Evolutionary conservation across 2,329 filamentous ascomycete species (phyloP).

Genomic region (Fusarium keratoplasticum): DNA sequence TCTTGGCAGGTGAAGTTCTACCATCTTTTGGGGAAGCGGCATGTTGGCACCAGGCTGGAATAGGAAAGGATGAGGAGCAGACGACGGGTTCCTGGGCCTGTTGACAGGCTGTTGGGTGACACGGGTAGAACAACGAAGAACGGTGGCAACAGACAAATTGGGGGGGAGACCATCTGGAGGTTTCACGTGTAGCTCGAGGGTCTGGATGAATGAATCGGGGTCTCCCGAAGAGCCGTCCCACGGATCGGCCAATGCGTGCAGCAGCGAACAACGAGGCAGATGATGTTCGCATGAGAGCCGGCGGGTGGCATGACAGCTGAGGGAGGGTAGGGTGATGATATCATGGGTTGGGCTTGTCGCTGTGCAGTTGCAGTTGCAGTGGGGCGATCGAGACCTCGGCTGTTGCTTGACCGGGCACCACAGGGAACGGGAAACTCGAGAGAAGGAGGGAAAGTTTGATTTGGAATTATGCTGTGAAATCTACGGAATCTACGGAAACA

Average conservation of each 20-base stretch:
- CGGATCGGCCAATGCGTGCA: slow-evolving; percentile 2
- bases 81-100: not conserved
- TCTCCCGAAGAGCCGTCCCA: slow-evolving; percentile 23
- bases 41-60: not conserved
- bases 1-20: slow-evolving; percentile 1
- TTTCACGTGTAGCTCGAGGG: not conserved
- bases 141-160: not conserved
- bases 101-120: not conserved
- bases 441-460: not conserved
- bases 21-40: slow-evolving; percentile 13
- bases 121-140: not conserved
- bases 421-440: not conserved
- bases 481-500: not conserved
- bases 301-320: slow-evolving; percentile 40
- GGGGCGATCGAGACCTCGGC: slow-evolving; percentile 18
- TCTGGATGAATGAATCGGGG: slow-evolving; percentile 26
- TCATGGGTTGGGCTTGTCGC: slow-evolving; percentile 36
- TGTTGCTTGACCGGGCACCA: not conserved
- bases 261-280: slow-evolving; percentile 19
- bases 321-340: slow-evolving; percentile 43
- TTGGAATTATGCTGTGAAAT: not conserved
- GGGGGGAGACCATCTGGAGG: not conserved
- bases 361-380: slow-evolving; percentile 11
- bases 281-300: slow-evolving; percentile 32
- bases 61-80: slow-evolving; percentile 4